Base-by-base conservation (phyloP, 2,329 filamentous ascomycete genomes). In the Acrodontium crateriforme region DNA sequence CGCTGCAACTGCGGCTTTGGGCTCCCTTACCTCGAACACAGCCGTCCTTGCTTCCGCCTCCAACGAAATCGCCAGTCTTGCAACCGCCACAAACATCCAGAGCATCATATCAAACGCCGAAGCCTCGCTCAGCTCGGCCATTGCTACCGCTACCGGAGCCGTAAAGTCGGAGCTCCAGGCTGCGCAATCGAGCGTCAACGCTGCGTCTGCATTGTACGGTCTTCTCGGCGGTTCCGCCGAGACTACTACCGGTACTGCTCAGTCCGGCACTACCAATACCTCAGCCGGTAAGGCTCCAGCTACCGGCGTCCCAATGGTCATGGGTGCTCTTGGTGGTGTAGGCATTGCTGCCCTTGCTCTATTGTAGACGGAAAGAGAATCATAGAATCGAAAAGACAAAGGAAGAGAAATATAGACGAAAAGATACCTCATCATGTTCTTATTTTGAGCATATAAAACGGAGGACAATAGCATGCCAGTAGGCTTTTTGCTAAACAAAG, bases 81-180 rank as follows among this genome's bases (percentile, higher is more conserved):
- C 35, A 11, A 30, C 32, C 10, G 32, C 33, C 26, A 27, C 29
- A 11, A 24, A 38, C 19, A 26, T 32, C 16, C 28, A 27, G 7
- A 27, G 25, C 15, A 24, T 40, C 27, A 29, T 21, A 10, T 27
- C 34, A 8, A 15, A 16, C 16, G 36, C 31, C 10, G 29, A 28
- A 20, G 20, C 27, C 4, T 11, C 27, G 3, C 17, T 34, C 9
- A 26, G 22, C 3, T 25, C 27, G 9, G 27, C 25, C 12, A 28
- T 18, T 4, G 18, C 15, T 3, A 34, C 31, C 2, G 31, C 31
- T 3, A 30, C 31, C 9, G 31, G 31, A 2, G n/a, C 21, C 2
- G 31, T 10, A 6, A 16, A 16, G 18, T 12, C 15, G 5, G 7
- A 19, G 18, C 18, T 20, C 10, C 21, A 14, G 8, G 17, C 28